Percentiles rank a stretch among this genome's conserved stretches.
Evolutionary conservation across 2,329 filamentous ascomycete genomes (phyloP).

Genomic region (Penicillium sp.): DNA sequence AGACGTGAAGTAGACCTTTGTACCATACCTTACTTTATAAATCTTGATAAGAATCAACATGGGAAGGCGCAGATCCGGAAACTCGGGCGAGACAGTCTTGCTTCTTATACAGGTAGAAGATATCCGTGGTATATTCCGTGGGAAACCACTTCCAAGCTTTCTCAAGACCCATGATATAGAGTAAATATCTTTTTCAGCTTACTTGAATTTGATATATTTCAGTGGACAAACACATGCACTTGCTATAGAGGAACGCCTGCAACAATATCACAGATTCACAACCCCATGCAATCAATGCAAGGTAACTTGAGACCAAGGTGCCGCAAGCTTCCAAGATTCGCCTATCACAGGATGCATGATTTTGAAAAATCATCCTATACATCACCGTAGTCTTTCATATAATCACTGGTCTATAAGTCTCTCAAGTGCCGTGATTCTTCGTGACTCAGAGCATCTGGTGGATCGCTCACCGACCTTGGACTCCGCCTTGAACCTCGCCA

Average conservation of each 20-base stretch:
- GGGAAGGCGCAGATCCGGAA: not conserved
- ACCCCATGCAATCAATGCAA: not conserved
- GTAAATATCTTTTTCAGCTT: too few relatives aligned
- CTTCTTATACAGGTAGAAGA: too few relatives aligned
- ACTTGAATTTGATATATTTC: not conserved
- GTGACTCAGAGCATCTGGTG: not conserved
- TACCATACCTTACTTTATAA: conserved; percentile 1
- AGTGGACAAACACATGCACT: not conserved
- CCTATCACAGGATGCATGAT: not conserved
- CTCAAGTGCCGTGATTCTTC: not conserved
- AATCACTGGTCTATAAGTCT: not conserved
- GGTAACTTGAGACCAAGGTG: not conserved
- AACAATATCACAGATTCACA: not conserved
- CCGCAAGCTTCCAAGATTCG: not conserved
- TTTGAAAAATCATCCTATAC: not conserved
- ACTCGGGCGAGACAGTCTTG: not conserved
- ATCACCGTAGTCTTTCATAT: not conserved
- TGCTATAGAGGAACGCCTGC: not conserved
- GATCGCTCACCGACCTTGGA: conserved; percentile 17
- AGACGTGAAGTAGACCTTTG: conserved; percentile 3
- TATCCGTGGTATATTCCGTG: too few relatives aligned
- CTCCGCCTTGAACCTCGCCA: conserved; percentile 25
- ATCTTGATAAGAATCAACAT: not conserved
- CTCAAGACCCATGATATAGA: too few relatives aligned
- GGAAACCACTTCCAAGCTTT: too few relatives aligned